Evolutionary conservation across 1,139 yeast species (phyloP).

Genomic region (Saccharomyces hybrid): DNA sequence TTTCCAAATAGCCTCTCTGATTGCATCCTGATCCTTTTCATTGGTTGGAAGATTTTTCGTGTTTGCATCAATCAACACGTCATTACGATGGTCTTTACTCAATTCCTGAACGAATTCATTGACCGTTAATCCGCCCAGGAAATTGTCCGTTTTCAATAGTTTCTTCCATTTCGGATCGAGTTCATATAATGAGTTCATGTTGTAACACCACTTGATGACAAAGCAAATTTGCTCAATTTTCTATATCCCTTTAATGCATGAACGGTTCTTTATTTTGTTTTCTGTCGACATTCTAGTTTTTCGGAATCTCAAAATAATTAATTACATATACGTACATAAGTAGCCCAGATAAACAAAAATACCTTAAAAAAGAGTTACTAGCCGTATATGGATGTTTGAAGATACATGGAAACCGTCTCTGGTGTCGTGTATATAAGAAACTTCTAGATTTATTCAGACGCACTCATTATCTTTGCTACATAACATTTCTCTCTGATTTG

Average conservation of each 20-base stretch:
- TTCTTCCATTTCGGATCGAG: constrained; percentile 66
- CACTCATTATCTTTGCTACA: too few relatives aligned
- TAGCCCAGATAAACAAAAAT: background rate
- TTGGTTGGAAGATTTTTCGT: background rate
- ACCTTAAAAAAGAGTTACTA: background rate
- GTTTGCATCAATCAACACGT: constrained; percentile 2
- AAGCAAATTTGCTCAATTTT: background rate
- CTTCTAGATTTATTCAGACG: too few relatives aligned
- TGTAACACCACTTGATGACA: background rate
- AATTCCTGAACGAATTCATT: constrained; percentile 79
- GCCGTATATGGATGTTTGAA: background rate
- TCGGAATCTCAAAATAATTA: background rate
- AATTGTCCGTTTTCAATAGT: constrained; percentile 63
- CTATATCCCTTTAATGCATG: background rate
- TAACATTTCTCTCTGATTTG: background rate
- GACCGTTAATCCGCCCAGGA: constrained; percentile 62
- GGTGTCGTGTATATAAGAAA: background rate
- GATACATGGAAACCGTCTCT: background rate
- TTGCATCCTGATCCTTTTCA: constrained; percentile 1
- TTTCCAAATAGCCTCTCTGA: constrained; percentile 12
- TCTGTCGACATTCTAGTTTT: background rate
- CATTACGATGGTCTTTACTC: constrained; percentile 50
- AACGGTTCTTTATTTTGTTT: background rate
- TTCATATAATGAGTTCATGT: constrained; percentile 41
- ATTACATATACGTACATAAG: background rate